Evolutionary conservation across 495 filamentous ascomycete genomes (phyloP).

Genomic region (Xanthoparmelia taractica): DNA sequence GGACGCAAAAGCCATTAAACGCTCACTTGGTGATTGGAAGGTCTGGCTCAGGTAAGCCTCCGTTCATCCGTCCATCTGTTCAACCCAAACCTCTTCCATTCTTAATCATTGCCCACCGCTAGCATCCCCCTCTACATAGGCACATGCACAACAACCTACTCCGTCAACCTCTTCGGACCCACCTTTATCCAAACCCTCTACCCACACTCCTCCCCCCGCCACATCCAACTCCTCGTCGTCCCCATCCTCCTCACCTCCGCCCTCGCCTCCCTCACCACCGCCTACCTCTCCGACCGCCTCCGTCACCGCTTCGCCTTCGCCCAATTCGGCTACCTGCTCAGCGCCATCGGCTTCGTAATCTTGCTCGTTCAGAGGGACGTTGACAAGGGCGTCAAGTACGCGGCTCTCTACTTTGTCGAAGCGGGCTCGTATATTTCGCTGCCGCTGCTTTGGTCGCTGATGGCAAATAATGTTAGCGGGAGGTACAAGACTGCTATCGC

Average conservation of each 20-base stretch:
- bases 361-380: background rate
- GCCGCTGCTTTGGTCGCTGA: background rate
- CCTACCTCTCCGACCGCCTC: slow-evolving; percentile 46
- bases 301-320: background rate
- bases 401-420: background rate
- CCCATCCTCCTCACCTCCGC: slow-evolving; percentile 47
- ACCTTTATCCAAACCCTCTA: too few species aligned
- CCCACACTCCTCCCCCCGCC: too few species aligned
- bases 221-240: too few species aligned
- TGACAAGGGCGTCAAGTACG: background rate
- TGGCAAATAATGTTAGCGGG: background rate
- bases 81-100: background rate
- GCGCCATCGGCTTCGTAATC: background rate
- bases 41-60: background rate
- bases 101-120: too few species aligned
- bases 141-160: slow-evolving; percentile 50
- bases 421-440: background rate
- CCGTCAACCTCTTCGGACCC: slow-evolving; percentile 50
- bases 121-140: slow-evolving; percentile 30
- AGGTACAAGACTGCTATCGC: background rate
- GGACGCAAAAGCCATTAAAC: background rate
- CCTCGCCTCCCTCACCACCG: slow-evolving; percentile 42
- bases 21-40: background rate
- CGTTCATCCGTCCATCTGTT: too few species aligned
- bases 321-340: background rate